Evolutionary conservation across 352 stramenopile species (phyloP), one percentile per base, ranked within the genome.

Genomic region (Globisporangium cystogenes): DNA sequence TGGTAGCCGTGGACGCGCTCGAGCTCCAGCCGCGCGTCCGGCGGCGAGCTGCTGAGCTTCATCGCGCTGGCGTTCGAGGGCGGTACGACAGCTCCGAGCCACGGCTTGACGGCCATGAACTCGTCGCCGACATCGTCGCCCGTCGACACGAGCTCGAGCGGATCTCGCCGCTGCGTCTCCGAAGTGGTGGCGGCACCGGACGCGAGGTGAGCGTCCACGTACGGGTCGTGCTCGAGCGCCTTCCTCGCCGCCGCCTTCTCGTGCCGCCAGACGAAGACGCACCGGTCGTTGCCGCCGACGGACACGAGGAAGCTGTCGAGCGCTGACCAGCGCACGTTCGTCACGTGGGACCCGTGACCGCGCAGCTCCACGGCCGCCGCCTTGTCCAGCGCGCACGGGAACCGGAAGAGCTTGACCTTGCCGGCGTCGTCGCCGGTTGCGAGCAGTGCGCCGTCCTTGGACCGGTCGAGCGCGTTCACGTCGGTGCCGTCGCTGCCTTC

Each of bases 81-180:
- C 2, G 80, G 56, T 0, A 93, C 79, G 11, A 96, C 86, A 0
- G 83, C 77, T 8, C 87, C 87, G 7, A 96, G 48, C 83, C 86
- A 96, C 4, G 87, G 87, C 44, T 93, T 92, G 11, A 96, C 79
- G 7, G 87, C 87, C 86, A 96, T 92, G 37, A 96, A 96, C 56
- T 96, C 82, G 55, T 96, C 87, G 0, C 87, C 87, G 21, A 77
- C 60, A 29, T 82, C 68, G 5, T 81, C 70, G 2, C 65, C 64
- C 1, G 45, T 49, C 23, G 59, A 53, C 3, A 51, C 60, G 2
- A 70, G 46, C 15, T 64, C 54, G n/a, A 78, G 62, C 7, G 65
- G 48, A 57, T 77, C 64, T 35, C 61, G 65, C 18, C 59, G 36
- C n/a, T 48, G 53, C 36, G 16, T 51, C 27, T 29, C 14, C 12